phyloP scores from a whole-genome alignment of 73 alveolate species.

The Paramecium primaurelia region DNA sequence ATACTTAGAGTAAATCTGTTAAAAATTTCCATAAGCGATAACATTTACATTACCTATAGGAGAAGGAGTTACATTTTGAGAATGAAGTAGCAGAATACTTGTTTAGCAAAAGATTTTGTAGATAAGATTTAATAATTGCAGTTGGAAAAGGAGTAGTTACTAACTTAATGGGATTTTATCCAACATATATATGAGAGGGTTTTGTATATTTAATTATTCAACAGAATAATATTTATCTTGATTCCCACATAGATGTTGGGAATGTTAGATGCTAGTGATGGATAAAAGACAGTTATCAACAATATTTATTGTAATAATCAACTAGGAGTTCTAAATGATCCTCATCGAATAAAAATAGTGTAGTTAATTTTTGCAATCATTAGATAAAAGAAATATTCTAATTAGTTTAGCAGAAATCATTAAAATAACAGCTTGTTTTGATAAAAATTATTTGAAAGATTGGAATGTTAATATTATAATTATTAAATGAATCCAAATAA shows the following conservation, averaged over 20 bases:
- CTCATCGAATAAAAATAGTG: neutral
- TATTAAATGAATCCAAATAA: neutral
- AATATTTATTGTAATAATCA: constrained; percentile 60
- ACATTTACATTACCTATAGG: neutral
- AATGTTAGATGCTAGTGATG: constrained; percentile 69
- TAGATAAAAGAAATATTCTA: constrained; percentile 61
- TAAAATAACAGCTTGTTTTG: constrained; percentile 60
- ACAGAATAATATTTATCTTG: constrained; percentile 30
- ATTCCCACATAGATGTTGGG: constrained; percentile 51
- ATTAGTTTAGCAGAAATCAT: constrained; percentile 69
- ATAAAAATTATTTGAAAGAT: constrained; percentile 31
- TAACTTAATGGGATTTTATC: constrained; percentile 64
- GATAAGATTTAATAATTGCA: constrained; percentile 39
- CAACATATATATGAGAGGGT: constrained; percentile 56
- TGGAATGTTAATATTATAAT: neutral
- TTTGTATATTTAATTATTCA: neutral
- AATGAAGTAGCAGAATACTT: neutral
- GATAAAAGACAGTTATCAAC: constrained; percentile 69
- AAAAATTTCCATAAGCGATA: neutral
- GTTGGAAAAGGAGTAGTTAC: constrained; percentile 69
- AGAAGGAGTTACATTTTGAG: neutral
- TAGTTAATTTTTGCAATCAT: constrained; percentile 41
- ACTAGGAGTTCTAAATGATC: constrained; percentile 63
- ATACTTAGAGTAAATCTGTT: neutral
- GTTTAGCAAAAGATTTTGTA: neutral